These are phyloP conservation scores for Harringtonia lauricola DNA, from an alignment of 2,329 filamentous ascomycete genomes.

Conservation along the genomic window DNA sequence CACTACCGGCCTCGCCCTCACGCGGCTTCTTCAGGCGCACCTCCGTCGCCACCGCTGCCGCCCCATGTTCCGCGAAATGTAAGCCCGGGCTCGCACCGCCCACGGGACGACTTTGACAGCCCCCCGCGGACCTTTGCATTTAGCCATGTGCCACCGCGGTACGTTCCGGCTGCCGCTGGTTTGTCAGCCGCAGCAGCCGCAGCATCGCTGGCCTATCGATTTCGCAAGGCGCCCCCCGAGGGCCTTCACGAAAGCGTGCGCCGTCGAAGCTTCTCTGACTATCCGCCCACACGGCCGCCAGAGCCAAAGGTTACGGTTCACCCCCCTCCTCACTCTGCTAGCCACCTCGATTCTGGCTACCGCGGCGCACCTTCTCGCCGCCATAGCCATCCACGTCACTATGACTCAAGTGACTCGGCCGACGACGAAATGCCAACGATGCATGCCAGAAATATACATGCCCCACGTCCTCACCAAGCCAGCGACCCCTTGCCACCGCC, in stretches of 20 bases:
- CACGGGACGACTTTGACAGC: constrained; percentile 19
- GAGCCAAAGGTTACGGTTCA: constrained; percentile 10
- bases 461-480: constrained; percentile 11
- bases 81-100: neutral
- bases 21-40: constrained; percentile 5
- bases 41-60: neutral
- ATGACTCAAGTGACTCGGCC: constrained; percentile 30
- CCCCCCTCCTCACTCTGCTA: constrained; percentile 11
- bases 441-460: constrained; percentile 10
- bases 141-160: constrained; percentile 28
- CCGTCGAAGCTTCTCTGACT: constrained; percentile 41
- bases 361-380: constrained; percentile 22
- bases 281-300: constrained; percentile 23
- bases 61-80: neutral
- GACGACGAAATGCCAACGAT: constrained; percentile 20
- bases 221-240: constrained; percentile 21
- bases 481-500: constrained; percentile 18
- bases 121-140: constrained; percentile 27
- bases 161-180: constrained; percentile 12
- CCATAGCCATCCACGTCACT: constrained; percentile 35
- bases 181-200: constrained; percentile 11
- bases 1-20: constrained; percentile 20
- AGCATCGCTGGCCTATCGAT: constrained; percentile 15
- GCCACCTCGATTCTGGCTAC: constrained; percentile 25
- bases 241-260: constrained; percentile 26